Base-by-base conservation (phyloP, 176 grass and related monocot species). In the Saccharum spontaneum region DNA sequence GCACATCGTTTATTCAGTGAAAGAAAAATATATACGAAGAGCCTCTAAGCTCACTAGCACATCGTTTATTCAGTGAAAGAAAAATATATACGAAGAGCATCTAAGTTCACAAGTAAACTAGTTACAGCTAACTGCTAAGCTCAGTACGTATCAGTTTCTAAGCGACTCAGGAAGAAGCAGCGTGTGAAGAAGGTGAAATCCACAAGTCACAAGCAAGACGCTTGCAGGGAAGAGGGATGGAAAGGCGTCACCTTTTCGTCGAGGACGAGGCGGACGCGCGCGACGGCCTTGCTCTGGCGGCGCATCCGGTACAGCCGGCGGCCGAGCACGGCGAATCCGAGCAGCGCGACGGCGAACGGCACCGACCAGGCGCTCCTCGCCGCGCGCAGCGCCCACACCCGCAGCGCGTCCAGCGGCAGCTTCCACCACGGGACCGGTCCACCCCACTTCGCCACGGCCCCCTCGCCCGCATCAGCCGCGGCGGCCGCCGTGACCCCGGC, bases 311-410 rank as follows among this genome's bases (percentile, higher is more conserved):
- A 87, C 20, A 96, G 60, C 16, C 90, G 94, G n/a, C 90, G 89
- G 23, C 90, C 92, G 11, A 99, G 85, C 69, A 99, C 72, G 17
- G 85, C 85, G 79, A 96, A 67, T 11, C 97, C 97, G 41, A 99
- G 84, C 66, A 99, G 76, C 66, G 91, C 92, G 9, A 93, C 74
- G 41, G 83, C 94, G n/a, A 94, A 68, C 8, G 91, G 91, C 85
- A 99, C 68, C 14, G 94, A 94, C 94, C 97, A 99, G 54, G 82
- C 76, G 70, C 90, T 92, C 87, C 84, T 89, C 41, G 86, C 85
- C 10, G 57, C 92, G 50, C 91, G 88, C 52, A 85, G 79, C 78
- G 67, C 80, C 86, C 75, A 96, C 70, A 96, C 84, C 7, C 85
- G 87, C 67, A 99, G 77, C 59, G 95, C 46, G 75, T 92, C 88